phyloP scores from a whole-genome alignment of 129 eudicot species.

The Ambrosia artemisiifolia region DNA sequence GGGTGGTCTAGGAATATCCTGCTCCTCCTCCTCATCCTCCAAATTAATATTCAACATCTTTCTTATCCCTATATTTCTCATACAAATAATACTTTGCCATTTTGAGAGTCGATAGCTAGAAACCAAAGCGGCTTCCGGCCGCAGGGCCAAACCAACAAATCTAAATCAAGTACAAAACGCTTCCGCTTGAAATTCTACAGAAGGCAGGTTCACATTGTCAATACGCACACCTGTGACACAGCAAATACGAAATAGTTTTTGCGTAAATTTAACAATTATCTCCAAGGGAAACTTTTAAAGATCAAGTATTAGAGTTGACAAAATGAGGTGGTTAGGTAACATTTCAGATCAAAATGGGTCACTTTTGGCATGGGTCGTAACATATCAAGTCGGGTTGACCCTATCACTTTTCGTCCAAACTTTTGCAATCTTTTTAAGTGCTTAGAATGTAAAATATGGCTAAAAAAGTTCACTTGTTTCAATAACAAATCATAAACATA shows the following conservation, averaged over 20 bases:
- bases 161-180: too few relatives aligned
- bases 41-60: too few relatives aligned
- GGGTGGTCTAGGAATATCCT: too few relatives aligned
- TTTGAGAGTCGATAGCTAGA: too few relatives aligned
- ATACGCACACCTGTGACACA: slow-evolving; percentile 57
- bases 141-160: too few relatives aligned
- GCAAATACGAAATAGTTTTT: slow-evolving; percentile 3
- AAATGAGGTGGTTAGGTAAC: neutral
- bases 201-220: too few relatives aligned
- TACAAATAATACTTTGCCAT: too few relatives aligned
- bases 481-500: too few relatives aligned
- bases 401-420: neutral
- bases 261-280: slow-evolving; percentile 5
- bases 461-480: neutral
- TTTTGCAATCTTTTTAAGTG: neutral
- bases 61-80: too few relatives aligned
- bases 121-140: too few relatives aligned
- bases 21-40: too few relatives aligned
- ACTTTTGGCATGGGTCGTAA: neutral
- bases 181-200: too few relatives aligned
- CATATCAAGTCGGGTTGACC: neutral
- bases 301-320: neutral
- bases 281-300: neutral
- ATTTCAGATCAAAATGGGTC: neutral
- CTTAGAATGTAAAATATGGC: neutral